Evolutionary conservation across 495 filamentous ascomycete species (phyloP), one percentile per base, ranked within the genome.

Genomic region (Platismatia glauca): DNA sequence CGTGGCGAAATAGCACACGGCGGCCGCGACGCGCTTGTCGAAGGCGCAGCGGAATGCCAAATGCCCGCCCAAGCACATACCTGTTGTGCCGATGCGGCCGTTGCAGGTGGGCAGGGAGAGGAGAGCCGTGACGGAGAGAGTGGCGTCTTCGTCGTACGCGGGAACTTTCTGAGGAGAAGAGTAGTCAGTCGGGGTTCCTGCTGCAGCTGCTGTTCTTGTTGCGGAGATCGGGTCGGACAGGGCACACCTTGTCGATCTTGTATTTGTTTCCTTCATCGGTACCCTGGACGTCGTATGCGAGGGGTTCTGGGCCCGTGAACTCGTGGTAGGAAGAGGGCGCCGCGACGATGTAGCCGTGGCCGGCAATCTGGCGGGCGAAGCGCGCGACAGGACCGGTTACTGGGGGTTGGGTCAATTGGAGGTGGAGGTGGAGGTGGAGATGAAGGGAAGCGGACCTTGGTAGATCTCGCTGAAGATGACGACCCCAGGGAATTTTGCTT

Each of bases 61-160:
- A 72, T 97, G 93, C 6, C 93, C 93, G 58, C 93, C 93, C 5
- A 97, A 84, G 73, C 93, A 96, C 93, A 97, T 97, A 38, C 93
- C 93, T 11, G 91, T 95, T 3, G 89, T 78, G 48, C 93, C 93
- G 59, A 97, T 84, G 15, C 83, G 82, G 38, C 93, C 91, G 66
- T 85, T 95, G 73, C 92, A 96, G 27, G 89, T 95, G 11, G 80
- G 77, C 15, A 95, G 80, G 18, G 80, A 80, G 48, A 95, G 75
- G 8, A 97, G 84, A 63, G 83, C 76, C 72, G 89, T 83, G 57
- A 97, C 86, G n/a, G 82, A 77, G 46, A 90, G 77, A 29, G 74
- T 79, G 29, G 89, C 83, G 71, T 97, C 93, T 74, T 89, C 91
- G 65, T 96, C 92, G 72, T 97, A 97, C 38, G 89, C 91, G 38